Base-by-base conservation (phyloP, 23 red algal genomes). In the Cyanidium caldarium region DNA sequence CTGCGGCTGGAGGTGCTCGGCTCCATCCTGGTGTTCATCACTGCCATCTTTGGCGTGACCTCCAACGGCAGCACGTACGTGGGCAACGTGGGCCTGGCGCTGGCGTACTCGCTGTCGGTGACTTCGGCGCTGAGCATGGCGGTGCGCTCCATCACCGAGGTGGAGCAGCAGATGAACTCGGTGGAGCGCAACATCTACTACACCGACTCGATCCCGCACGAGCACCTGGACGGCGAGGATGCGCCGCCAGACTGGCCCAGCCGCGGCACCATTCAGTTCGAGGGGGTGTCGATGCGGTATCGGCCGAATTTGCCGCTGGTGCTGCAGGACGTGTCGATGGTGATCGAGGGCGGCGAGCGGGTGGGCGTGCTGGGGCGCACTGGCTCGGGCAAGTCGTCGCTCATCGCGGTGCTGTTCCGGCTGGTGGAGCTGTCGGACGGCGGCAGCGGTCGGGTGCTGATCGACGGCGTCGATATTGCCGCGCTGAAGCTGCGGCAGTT, bases 121-220 rank as follows among this genome's bases (percentile, higher is more conserved):
- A 88, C 87, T 12, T 65, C 69, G 5, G 73, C 84, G 58, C 81
- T 94, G 46, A 81, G 87, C 42, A 85, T 94, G 23, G 80, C 81
- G 20, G 73, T 98, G 3, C 68, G 92, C 35, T 89, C 86, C 35
- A 85, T 88, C 58, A 98, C 92, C 5, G 92, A 98, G 69, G 67
- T 89, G 10, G 92, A 88, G 51, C 71, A 68, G 15, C 84, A 88
- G 71, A 98, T 98, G 92, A 98, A 84, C 51, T 82, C 84, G 23
- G 92, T 98, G 23, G 92, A 98, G 56, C 84, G 92, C 44, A 68
- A 78, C 15, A 74, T 71, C 26, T 98, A 88, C 57, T 98, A 88
- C 65, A 73, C 72, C 13, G 43, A 74, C 19, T 46, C 80, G 34
- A 29, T 94, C 16, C 80, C 87, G 17, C 82, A 86, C 65, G 87